These are phyloP conservation scores for Cercospora sojina DNA, from an alignment of 2,329 filamentous ascomycete species.

Conservation along the genomic window DNA sequence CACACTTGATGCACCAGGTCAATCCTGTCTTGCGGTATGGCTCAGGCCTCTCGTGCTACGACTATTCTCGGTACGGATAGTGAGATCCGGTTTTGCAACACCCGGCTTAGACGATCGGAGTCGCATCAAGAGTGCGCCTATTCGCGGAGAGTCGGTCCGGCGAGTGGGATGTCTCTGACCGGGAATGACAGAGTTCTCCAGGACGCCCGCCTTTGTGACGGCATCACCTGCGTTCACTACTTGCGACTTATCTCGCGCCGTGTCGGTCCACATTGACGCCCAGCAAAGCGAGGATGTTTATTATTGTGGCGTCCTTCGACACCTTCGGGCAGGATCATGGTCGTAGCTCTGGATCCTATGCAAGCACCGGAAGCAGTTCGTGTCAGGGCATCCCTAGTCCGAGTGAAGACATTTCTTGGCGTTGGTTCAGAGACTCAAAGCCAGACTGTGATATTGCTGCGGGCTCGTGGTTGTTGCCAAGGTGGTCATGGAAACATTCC, in stretches of 20 bases:
- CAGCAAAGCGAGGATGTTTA: neutral
- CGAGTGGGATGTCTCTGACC: neutral
- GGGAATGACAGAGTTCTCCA: slow-evolving; percentile 1
- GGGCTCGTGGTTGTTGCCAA: slow-evolving; percentile 9
- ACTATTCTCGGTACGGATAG: neutral
- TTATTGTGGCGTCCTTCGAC: neutral
- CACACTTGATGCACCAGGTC: neutral
- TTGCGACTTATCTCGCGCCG: neutral
- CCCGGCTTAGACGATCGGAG: neutral
- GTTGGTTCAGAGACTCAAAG: neutral
- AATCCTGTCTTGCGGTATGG: neutral
- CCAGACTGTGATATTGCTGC: neutral
- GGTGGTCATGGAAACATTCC: neutral
- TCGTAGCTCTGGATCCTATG: neutral
- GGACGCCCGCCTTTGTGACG: neutral
- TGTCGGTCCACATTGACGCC: neutral
- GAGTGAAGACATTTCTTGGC: neutral
- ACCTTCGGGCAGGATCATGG: neutral
- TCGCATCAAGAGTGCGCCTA: neutral
- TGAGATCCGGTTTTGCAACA: neutral
- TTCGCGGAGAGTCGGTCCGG: neutral
- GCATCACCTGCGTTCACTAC: neutral
- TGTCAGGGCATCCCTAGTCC: neutral
- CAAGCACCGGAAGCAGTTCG: neutral
- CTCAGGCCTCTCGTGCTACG: neutral